phyloP scores from a whole-genome alignment of 208 protist species.

The Trypanosoma boissoni region DNA sequence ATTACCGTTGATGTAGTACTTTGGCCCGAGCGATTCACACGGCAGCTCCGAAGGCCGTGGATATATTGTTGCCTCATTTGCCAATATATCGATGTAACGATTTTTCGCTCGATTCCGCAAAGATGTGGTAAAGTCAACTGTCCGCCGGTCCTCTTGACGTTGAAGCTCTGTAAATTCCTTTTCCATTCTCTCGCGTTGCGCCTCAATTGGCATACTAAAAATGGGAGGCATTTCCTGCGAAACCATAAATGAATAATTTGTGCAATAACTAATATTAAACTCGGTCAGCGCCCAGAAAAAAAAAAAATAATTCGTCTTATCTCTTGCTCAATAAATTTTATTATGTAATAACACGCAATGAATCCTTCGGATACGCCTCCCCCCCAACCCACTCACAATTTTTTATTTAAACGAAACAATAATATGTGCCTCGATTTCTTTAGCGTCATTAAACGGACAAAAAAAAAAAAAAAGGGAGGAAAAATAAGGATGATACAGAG shows the following conservation, averaged over 20 bases:
- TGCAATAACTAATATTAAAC: background rate
- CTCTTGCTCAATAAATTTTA: too few species aligned
- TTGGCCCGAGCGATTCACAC: background rate
- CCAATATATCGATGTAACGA: constrained; percentile 77
- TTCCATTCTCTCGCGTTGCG: constrained; percentile 39
- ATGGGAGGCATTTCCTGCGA: constrained; percentile 25
- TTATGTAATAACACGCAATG: too few species aligned
- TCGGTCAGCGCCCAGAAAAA: background rate
- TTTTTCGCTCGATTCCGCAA: constrained; percentile 47
- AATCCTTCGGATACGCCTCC: too few species aligned
- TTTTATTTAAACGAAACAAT: too few species aligned
- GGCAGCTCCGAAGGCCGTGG: constrained; percentile 18
- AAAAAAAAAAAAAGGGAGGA: background rate
- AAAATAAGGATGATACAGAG: constrained; percentile 3
- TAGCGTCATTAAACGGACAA: background rate
- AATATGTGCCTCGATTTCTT: too few species aligned
- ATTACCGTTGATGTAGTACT: constrained; percentile 72
- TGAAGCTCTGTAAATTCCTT: constrained; percentile 52
- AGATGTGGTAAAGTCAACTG: constrained; percentile 64
- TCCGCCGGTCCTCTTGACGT: constrained; percentile 29
- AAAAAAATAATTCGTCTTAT: constrained; percentile 1
- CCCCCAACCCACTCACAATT: too few species aligned
- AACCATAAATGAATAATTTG: constrained; percentile 6
- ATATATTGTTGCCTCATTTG: constrained; percentile 77
- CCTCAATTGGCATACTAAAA: constrained; percentile 25